Conservation (phyloP, 495 filamentous ascomycete genomes). For the Penicillium samsonianum region DNA sequence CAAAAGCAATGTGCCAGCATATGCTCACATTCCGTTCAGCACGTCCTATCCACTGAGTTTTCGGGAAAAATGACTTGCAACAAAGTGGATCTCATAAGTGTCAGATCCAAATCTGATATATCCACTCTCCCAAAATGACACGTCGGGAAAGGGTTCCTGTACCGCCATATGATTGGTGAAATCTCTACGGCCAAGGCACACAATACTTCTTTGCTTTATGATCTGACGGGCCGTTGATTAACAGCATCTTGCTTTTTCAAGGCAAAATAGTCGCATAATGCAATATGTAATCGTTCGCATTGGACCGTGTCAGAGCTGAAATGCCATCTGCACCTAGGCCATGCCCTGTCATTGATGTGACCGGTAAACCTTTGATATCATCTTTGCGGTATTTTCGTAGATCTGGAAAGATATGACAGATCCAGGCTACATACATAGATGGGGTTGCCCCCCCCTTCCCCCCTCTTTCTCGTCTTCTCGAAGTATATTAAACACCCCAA, state of each 20-base stretch:
- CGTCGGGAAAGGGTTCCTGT: constrained; percentile 6
- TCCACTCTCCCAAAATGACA: constrained; percentile 10
- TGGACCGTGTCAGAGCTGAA: constrained; percentile 5
- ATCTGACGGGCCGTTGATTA: constrained; percentile 7
- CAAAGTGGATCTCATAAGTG: constrained; percentile 1
- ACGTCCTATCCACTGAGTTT: background rate
- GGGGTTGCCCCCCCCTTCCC: constrained; percentile 3
- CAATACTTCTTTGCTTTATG: background rate
- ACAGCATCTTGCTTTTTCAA: constrained; percentile 8
- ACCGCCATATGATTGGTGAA: background rate
- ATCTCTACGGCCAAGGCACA: constrained; percentile 8
- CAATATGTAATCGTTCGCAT: constrained; percentile 12
- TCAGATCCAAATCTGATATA: constrained; percentile 7
- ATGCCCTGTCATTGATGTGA: constrained; percentile 7
- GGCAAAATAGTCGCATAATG: background rate
- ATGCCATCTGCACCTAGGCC: background rate
- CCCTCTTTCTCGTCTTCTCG: constrained; percentile 11
- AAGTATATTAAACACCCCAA: constrained; percentile 16
- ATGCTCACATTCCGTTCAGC: background rate
- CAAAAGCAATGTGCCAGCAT: background rate
- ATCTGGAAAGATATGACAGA: constrained; percentile 20
- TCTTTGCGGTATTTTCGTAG: background rate
- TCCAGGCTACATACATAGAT: constrained; percentile 6
- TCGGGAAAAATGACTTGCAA: constrained; percentile 1
- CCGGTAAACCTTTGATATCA: constrained; percentile 5